Evolutionary conservation across 2,329 filamentous ascomycete genomes (phyloP).

Genomic region (Trichoderma sp.): DNA sequence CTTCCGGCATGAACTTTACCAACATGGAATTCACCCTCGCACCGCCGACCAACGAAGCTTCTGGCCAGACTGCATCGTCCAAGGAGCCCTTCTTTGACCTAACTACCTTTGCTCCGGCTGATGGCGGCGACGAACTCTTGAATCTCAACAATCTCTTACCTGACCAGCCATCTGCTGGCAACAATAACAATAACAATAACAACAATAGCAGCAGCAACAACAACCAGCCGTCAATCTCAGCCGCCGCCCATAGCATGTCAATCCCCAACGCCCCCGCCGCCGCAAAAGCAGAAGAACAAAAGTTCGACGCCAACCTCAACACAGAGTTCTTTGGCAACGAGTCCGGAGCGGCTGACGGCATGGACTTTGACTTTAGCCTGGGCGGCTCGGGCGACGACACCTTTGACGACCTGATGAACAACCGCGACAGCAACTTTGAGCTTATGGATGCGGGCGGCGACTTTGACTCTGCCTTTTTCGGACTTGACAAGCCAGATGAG

Average conservation of each 20-base stretch:
- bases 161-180: constrained; percentile 26
- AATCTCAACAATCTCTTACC: constrained; percentile 39
- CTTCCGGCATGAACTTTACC: constrained; percentile 53
- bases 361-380: constrained; percentile 39
- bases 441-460: constrained; percentile 45
- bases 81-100: constrained; percentile 50
- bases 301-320: constrained; percentile 41
- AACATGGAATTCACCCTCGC: constrained; percentile 59
- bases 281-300: constrained; percentile 33
- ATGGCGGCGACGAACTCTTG: constrained; percentile 36
- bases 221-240: not conserved
- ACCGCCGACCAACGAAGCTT: constrained; percentile 40
- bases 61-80: constrained; percentile 31
- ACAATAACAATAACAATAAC: not conserved
- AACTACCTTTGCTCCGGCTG: constrained; percentile 44
- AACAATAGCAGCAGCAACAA: not conserved
- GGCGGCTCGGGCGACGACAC: constrained; percentile 40
- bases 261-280: constrained; percentile 5
- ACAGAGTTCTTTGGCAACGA: constrained; percentile 51
- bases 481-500: constrained; percentile 36
- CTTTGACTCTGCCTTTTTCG: constrained; percentile 52
- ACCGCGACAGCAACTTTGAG: constrained; percentile 46
- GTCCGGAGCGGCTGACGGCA: constrained; percentile 41
- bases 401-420: constrained; percentile 54
- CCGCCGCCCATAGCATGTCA: not conserved